phyloP scores from a whole-genome alignment of 1,139 yeast species.

The Debaryomyces sp. region DNA sequence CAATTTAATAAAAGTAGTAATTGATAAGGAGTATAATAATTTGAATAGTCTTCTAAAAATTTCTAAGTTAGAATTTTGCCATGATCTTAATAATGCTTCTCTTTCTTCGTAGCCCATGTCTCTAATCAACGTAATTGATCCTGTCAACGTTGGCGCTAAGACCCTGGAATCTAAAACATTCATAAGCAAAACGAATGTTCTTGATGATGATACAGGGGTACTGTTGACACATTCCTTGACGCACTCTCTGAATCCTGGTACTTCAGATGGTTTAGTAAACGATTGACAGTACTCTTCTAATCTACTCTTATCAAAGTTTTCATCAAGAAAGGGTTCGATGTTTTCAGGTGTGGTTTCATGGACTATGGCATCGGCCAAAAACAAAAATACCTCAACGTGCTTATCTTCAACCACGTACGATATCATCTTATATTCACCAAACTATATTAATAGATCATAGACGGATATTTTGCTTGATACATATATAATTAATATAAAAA shows the following conservation, averaged over 20 bases:
- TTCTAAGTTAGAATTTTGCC: slow-evolving; percentile 43
- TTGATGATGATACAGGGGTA: slow-evolving; percentile 21
- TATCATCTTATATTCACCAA: not conserved
- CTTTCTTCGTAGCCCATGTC: slow-evolving; percentile 41
- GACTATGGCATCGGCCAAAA: slow-evolving; percentile 39
- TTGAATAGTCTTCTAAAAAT: slow-evolving; percentile 33
- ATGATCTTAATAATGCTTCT: slow-evolving; percentile 30
- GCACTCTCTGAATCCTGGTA: slow-evolving; percentile 28
- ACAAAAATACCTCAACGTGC: slow-evolving; percentile 30
- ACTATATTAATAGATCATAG: not conserved
- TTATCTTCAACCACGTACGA: slow-evolving; percentile 21
- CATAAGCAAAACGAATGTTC: slow-evolving; percentile 28
- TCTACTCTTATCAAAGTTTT: slow-evolving; percentile 30
- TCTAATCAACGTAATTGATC: slow-evolving; percentile 33
- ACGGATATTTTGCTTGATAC: not conserved
- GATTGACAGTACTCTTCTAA: slow-evolving; percentile 36
- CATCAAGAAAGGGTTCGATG: slow-evolving; percentile 30
- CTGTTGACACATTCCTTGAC: slow-evolving; percentile 20
- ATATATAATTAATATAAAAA: not conserved
- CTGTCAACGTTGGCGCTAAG: slow-evolving; percentile 40
- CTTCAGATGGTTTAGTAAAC: slow-evolving; percentile 33
- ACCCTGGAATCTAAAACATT: slow-evolving; percentile 33
- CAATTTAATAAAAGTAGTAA: slow-evolving; percentile 24
- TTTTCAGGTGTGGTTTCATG: slow-evolving; percentile 35
- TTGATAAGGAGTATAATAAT: slow-evolving; percentile 25